Evolutionary conservation across 2,329 filamentous ascomycete genomes (phyloP), one percentile per base, ranked within the genome.

Genomic region (Sporothrix luriei): DNA sequence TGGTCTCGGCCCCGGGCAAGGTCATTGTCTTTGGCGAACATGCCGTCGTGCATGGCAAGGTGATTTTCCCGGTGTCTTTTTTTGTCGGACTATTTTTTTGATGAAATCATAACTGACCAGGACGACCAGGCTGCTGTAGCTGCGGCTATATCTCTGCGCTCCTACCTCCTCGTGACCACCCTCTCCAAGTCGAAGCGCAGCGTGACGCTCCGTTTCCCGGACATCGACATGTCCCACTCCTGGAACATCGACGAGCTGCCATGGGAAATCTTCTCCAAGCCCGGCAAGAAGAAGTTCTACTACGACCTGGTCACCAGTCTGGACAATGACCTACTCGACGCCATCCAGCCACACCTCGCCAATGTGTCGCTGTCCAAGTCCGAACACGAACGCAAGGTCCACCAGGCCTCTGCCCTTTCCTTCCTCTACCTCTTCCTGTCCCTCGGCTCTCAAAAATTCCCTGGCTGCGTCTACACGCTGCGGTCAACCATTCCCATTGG

Each of bases 1-100:
- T 99, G 92, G 94, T 98, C 70, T 98, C 95, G 19, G 94, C 96
- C 2, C 95, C 95, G 0, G 96, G 94, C 73, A 99, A 99, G 79
- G 95, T 97, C 77, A 99, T 99, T 78, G 92, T 98, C 68, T 98
- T 94, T 81, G 95, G 95, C 74, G 95, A 99, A 80, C 95, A 99
- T 82, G 91, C 95, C 2, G 95, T 98, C n/a, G 95, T 99, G 24
- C 89, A 99, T 77, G 94, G 94, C 77, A 98, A 97, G 87, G 91
- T 66, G 16, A 5, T 33, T 49, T 9, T n/a, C 33, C 10, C 5
- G 33, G 4, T 14, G 9, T 6, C 46, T n/a, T 9, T n/a, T 48
- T 16, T 48, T 48, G 14, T 19, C 13, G 4, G 40, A n/a, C 13
- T n/a, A n/a, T n/a, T 48, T 48, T 9, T 21, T 9, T n/a, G 3